Base-by-base conservation (phyloP, 2,329 filamentous ascomycete species). In the Talaromyces sp. region DNA sequence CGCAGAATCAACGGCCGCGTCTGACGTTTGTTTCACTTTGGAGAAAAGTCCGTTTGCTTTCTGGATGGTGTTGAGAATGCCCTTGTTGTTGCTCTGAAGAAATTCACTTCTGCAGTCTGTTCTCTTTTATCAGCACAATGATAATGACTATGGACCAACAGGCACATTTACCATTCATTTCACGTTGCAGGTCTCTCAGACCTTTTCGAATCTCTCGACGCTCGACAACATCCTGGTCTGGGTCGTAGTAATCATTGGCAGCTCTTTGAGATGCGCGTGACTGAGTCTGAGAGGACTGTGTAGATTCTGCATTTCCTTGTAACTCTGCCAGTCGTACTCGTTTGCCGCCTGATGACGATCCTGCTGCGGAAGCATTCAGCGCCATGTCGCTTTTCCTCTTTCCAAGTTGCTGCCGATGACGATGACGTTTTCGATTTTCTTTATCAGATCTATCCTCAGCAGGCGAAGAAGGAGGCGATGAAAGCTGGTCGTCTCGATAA, bases 1-100 rank as follows among this genome's bases (percentile, higher is more conserved):
- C n/a, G 90, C 87, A 0, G 93, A 92, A 73, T 99, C 95, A 65
- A 96, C 88, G 0, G 90, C 91, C 0, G 95, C 95, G 73, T 98
- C 95, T 1, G 88, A 87, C 0, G 95, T 96, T 78, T 97, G 93
- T 70, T 89, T 91, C 64, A 96, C 88, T 67, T 86, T 82, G 62
- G 82, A 81, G 65, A 88, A 87, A 14, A 88, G 77, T 39, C 81
- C 75, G 68, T 95, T 88, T 16, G 89, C 88, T 66, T 84, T 83
- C 25, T 84, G 75, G 25, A 98, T 79, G 1, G 87, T 86, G 9
- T 88, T 81, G 63, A 84, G 80, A 16, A 96, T 79, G 1, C 87
- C 86, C 25, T 82, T 80, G 8, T 88, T 90, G 40, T 86, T 84
- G 1, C 83, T 81, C 67, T 86, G 83, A 25, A 96, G 76, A 64